phyloP scores from a whole-genome alignment of 1,284 basidiomycete genomes.

The Agroathelia rolfsii region DNA sequence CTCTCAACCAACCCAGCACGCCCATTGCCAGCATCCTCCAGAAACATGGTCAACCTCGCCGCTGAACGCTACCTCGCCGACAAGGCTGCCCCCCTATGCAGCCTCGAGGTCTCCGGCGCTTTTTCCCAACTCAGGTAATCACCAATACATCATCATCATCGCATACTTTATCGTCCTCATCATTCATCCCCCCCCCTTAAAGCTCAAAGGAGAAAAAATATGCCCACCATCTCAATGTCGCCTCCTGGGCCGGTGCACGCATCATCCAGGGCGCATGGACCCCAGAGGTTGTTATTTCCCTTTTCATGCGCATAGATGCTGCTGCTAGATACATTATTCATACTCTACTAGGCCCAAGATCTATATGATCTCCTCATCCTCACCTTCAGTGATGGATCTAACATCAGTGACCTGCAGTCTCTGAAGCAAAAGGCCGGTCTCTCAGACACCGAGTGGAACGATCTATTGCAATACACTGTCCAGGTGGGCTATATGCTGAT shows the following conservation, averaged over 20 bases:
- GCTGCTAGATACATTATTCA: too few species aligned
- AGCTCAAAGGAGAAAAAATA: slow-evolving; percentile 71
- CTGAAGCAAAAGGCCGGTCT: slow-evolving; percentile 47
- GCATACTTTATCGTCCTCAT: slow-evolving; percentile 3
- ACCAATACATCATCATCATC: slow-evolving; percentile 1
- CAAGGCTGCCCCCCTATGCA: slow-evolving; percentile 55
- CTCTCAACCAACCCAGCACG: too few species aligned
- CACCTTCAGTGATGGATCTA: slow-evolving; percentile 52
- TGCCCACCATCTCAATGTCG: slow-evolving; percentile 56
- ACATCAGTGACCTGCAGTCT: slow-evolving; percentile 43
- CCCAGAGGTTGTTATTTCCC: slow-evolving; percentile 30
- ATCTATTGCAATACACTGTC: slow-evolving; percentile 58
- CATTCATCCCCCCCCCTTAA: slow-evolving; percentile 3
- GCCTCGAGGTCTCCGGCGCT: slow-evolving; percentile 52
- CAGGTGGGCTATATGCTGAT: slow-evolving; percentile 40
- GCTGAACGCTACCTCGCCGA: slow-evolving; percentile 66
- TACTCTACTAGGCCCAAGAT: slow-evolving; percentile 26
- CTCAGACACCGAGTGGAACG: slow-evolving; percentile 51
- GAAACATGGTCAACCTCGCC: slow-evolving; percentile 26
- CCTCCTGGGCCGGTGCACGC: slow-evolving; percentile 73
- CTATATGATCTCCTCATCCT: slow-evolving; percentile 64
- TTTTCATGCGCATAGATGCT: background rate
- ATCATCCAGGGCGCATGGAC: slow-evolving; percentile 81
- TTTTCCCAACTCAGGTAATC: slow-evolving; percentile 58
- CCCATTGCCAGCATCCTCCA: too few species aligned